Conservation (phyloP, 768 basidiomycete species). For the Mycena leptocephala region DNA sequence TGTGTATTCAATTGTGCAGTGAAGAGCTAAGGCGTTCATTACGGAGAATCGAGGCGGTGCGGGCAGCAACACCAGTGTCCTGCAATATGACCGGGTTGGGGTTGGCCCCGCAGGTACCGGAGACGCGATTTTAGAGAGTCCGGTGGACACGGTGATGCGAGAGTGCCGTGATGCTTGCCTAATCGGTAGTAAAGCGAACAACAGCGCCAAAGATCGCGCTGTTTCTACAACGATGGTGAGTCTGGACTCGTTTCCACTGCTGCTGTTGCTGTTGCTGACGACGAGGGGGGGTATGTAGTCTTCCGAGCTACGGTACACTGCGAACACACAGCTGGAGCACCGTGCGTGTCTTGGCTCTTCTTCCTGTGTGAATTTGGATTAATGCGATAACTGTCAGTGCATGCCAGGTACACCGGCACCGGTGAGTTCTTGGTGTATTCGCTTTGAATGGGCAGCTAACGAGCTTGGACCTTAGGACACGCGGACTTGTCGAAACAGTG, state of each 20-base stretch:
- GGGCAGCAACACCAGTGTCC: not conserved
- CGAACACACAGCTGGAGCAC: constrained; percentile 96
- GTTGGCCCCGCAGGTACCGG: not conserved
- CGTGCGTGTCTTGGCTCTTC: constrained; percentile 66
- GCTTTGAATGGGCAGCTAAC: constrained; percentile 25
- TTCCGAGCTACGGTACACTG: constrained; percentile 95
- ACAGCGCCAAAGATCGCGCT: not conserved
- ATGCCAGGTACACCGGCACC: constrained; percentile 96
- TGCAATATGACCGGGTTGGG: not conserved
- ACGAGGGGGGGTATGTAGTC: constrained; percentile 62
- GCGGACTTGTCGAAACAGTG: constrained; percentile 97
- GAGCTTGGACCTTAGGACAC: constrained; percentile 82
- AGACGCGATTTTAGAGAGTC: not conserved
- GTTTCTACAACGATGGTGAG: too few relatives aligned
- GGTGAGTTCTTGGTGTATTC: constrained; percentile 64
- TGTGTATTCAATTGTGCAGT: too few relatives aligned
- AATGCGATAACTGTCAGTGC: constrained; percentile 69
- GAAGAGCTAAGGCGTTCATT: too few relatives aligned
- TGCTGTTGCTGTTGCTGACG: not conserved
- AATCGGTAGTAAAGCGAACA: not conserved
- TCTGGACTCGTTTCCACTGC: too few relatives aligned
- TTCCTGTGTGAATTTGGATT: constrained; percentile 23
- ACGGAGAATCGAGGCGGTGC: too few relatives aligned
- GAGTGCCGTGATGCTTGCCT: too few relatives aligned
- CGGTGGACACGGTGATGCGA: too few relatives aligned